phyloP scores from a whole-genome alignment of 768 basidiomycete genomes.

The Termitomyces sp. region DNA sequence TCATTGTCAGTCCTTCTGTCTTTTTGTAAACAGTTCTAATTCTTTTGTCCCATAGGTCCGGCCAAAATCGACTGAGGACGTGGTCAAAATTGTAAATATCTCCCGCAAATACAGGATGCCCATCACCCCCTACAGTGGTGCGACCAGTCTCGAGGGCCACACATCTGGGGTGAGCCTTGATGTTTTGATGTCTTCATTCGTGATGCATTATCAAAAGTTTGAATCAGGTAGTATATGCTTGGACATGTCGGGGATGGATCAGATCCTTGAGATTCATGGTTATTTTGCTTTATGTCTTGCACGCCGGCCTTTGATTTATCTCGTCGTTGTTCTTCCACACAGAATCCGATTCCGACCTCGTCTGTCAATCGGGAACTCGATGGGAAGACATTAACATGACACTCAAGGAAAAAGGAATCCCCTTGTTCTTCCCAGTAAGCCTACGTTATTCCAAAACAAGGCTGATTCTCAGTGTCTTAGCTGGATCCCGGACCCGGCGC shows the following conservation, averaged over 20 bases:
- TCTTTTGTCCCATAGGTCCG: conserved; percentile 40
- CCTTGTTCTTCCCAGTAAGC: conserved; percentile 83
- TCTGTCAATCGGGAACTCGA: conserved; percentile 70
- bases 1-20: conserved; percentile 31
- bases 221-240: conserved; percentile 72
- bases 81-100: conserved; percentile 75
- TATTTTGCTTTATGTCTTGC: background rate
- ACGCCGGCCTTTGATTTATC: background rate
- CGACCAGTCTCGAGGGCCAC: conserved; percentile 86
- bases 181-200: background rate
- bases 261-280: conserved; percentile 77
- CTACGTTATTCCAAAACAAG: background rate
- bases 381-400: conserved; percentile 79
- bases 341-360: conserved; percentile 73
- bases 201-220: background rate
- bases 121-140: conserved; percentile 78
- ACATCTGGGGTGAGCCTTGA: conserved; percentile 59
- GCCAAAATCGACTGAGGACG: conserved; percentile 71
- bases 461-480: conserved; percentile 27
- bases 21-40: background rate
- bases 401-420: conserved; percentile 65
- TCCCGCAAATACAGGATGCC: conserved; percentile 73
- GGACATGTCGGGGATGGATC: conserved; percentile 81
- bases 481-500: conserved; percentile 72
- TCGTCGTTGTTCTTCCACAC: background rate